phyloP scores from a whole-genome alignment of 2,329 filamentous ascomycete species.

The Botrytis deweyae region DNA sequence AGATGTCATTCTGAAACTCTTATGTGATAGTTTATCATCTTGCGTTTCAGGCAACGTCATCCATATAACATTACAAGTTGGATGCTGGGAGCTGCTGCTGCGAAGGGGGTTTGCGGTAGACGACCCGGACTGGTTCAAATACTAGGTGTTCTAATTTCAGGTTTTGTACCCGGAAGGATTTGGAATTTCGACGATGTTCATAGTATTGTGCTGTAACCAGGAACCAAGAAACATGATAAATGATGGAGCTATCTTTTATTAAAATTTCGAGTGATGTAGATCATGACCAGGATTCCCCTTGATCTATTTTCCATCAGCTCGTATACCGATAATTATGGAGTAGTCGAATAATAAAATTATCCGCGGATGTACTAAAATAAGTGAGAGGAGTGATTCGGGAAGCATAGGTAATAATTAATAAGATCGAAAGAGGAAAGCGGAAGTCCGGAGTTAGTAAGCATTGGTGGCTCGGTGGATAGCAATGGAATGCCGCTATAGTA shows the following conservation, averaged over 20 bases:
- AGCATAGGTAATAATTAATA: background rate
- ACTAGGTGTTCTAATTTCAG: background rate
- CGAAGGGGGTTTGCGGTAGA: background rate
- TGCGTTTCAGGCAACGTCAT: slow-evolving; percentile 8
- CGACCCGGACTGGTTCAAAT: background rate
- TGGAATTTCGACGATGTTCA: background rate
- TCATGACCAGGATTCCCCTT: background rate
- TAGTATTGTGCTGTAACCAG: background rate
- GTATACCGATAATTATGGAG: background rate
- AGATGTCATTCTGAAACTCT: background rate
- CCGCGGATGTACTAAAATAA: background rate
- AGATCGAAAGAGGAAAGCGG: background rate
- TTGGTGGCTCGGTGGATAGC: too few species aligned
- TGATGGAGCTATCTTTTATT: background rate
- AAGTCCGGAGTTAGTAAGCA: background rate
- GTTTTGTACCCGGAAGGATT: background rate
- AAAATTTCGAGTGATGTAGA: background rate
- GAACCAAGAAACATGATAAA: background rate
- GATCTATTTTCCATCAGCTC: background rate
- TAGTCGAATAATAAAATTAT: background rate
- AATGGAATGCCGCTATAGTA: background rate
- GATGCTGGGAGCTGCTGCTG: slow-evolving; percentile 4
- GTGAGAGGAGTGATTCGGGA: background rate
- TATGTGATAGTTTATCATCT: background rate
- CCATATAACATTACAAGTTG: background rate